Evolutionary conservation across 164 flowering plant genomes (phyloP).

Genomic region (Brasenia schreberi): DNA sequence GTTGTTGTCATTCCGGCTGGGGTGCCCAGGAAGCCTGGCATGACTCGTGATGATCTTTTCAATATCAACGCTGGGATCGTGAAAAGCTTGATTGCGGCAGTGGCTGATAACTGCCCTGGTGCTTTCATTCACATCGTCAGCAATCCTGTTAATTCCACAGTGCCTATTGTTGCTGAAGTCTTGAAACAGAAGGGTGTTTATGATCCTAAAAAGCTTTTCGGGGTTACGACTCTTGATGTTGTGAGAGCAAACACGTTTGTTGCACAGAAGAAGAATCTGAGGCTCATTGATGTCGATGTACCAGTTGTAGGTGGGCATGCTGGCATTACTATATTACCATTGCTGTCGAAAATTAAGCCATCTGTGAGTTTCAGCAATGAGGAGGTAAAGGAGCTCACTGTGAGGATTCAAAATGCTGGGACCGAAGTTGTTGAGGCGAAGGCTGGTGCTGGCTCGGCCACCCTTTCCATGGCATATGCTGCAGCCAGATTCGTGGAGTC

Average conservation of each 20-base stretch:
- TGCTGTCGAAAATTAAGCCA: conserved; percentile 7
- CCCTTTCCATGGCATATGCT: conserved; percentile 12
- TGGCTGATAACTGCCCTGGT: conserved; percentile 23
- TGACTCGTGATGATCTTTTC: conserved; percentile 35
- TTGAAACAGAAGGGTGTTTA: conserved; percentile 34
- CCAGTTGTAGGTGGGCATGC: conserved; percentile 10
- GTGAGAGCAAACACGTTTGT: conserved; percentile 38
- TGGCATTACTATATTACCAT: conserved; percentile 9
- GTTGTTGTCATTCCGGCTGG: conserved; percentile 27
- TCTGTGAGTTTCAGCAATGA: conserved; percentile 8
- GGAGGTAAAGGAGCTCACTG: conserved; percentile 6
- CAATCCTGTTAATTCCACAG: conserved; percentile 38
- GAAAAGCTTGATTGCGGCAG: conserved; percentile 21
- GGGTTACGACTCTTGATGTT: conserved; percentile 17
- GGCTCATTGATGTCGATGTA: conserved; percentile 10
- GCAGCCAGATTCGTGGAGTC: conserved; percentile 12
- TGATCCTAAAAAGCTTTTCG: conserved; percentile 29
- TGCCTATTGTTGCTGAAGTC: conserved; percentile 40
- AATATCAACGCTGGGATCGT: conserved; percentile 32
- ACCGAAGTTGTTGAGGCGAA: conserved; percentile 11
- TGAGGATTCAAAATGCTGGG: conserved; percentile 13
- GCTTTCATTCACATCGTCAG: conserved; percentile 35
- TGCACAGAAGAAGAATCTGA: conserved; percentile 14
- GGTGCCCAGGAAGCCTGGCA: conserved; percentile 30
- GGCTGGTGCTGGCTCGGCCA: conserved; percentile 11